These are phyloP conservation scores for Chalciporus piperatus DNA, from an alignment of 768 basidiomycete species.

Conservation along the genomic window DNA sequence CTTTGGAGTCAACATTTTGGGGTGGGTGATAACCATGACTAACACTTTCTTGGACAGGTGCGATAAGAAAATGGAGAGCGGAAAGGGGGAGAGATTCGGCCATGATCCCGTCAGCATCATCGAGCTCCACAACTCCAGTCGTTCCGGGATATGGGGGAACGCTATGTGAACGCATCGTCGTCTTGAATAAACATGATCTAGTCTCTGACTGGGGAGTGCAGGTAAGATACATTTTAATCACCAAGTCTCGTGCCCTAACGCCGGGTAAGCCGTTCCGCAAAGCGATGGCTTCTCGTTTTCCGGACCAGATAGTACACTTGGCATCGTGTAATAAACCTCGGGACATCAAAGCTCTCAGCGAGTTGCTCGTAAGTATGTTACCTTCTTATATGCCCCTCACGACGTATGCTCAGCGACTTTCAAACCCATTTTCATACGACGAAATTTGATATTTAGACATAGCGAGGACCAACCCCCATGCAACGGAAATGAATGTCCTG, in stretches of 20 bases:
- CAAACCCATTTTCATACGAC: background rate
- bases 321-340: slow-evolving; percentile 67
- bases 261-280: slow-evolving; percentile 62
- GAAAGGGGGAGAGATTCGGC: slow-evolving; percentile 60
- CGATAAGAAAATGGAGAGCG: slow-evolving; percentile 63
- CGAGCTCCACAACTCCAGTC: slow-evolving; percentile 6
- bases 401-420: background rate
- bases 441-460: slow-evolving; percentile 46
- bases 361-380: slow-evolving; percentile 72
- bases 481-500: slow-evolving; percentile 80
- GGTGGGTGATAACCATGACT: slow-evolving; percentile 13
- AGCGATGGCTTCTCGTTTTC: slow-evolving; percentile 70
- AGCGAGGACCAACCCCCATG: slow-evolving; percentile 64
- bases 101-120: slow-evolving; percentile 37
- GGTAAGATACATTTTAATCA: slow-evolving; percentile 40
- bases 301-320: slow-evolving; percentile 65
- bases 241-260: slow-evolving; percentile 7
- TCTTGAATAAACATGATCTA: slow-evolving; percentile 91
- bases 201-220: slow-evolving; percentile 86
- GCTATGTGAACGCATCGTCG: slow-evolving; percentile 81
- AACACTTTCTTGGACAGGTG: slow-evolving; percentile 41
- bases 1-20: slow-evolving; percentile 7
- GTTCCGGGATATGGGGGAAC: slow-evolving; percentile 25
- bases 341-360: slow-evolving; percentile 63
- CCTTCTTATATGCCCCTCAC: background rate